Evolutionary conservation across 2,329 filamentous ascomycete species (phyloP).

Genomic region (Zasmidium citrigriseum): DNA sequence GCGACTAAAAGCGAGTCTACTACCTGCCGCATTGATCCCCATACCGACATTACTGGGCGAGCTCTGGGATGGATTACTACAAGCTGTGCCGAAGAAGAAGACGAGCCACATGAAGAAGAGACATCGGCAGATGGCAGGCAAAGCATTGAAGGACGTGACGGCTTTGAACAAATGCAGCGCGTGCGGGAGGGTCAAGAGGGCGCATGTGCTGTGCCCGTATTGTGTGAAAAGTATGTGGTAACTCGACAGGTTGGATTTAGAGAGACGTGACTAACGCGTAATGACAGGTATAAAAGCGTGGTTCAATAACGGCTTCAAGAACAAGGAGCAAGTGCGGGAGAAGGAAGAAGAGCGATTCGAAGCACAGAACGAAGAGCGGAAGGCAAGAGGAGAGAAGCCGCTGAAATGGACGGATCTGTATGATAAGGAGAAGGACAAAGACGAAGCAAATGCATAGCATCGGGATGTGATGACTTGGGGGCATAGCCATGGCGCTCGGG

Average conservation of each 20-base stretch:
- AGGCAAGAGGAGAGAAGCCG: slow-evolving; percentile 23
- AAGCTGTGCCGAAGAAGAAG: slow-evolving; percentile 97
- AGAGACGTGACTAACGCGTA: slow-evolving; percentile 1
- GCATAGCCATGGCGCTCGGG: background rate
- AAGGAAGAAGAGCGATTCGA: slow-evolving; percentile 25
- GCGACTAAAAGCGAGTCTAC: slow-evolving; percentile 28
- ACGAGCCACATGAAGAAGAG: slow-evolving; percentile 95
- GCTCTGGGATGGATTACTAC: slow-evolving; percentile 90
- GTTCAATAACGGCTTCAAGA: slow-evolving; percentile 38
- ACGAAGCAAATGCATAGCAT: slow-evolving; percentile 13
- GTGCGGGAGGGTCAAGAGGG: slow-evolving; percentile 84
- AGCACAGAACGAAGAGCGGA: slow-evolving; percentile 27
- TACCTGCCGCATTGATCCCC: slow-evolving; percentile 61
- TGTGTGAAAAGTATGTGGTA: slow-evolving; percentile 74
- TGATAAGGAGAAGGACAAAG: slow-evolving; percentile 22
- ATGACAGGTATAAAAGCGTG: slow-evolving; percentile 36
- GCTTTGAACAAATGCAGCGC: slow-evolving; percentile 84
- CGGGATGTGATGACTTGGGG: background rate
- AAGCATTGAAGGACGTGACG: slow-evolving; percentile 88
- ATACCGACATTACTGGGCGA: slow-evolving; percentile 72
- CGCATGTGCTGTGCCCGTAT: slow-evolving; percentile 83
- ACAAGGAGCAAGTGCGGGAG: slow-evolving; percentile 25
- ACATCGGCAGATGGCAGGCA: slow-evolving; percentile 91
- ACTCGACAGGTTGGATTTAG: background rate
- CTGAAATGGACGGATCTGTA: slow-evolving; percentile 26